Evolutionary conservation across 768 basidiomycete species (phyloP).

Genomic region (Trametes maxima): DNA sequence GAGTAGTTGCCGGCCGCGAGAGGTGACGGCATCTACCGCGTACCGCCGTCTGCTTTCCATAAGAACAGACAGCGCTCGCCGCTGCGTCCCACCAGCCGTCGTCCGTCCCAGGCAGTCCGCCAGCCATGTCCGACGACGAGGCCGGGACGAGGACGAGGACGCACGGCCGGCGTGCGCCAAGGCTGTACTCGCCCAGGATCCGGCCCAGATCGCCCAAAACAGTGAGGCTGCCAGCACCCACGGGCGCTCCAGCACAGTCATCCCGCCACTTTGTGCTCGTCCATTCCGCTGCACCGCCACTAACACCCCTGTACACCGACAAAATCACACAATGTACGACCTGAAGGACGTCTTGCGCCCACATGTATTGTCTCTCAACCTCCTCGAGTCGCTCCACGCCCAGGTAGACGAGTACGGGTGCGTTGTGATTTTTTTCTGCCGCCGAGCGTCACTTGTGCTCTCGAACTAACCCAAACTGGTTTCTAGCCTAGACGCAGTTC

Average conservation of each 20-base stretch:
- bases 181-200: no score
- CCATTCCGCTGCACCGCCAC: constrained; percentile 2
- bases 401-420: not conserved
- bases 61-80: no score
- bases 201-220: not conserved
- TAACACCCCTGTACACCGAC: not conserved
- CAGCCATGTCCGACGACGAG: no score
- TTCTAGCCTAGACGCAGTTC: constrained; percentile 1
- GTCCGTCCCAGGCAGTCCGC: no score
- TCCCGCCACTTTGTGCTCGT: not conserved
- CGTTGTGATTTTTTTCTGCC: not conserved
- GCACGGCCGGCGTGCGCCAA: not conserved
- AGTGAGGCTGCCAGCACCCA: not conserved
- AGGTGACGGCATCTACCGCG: no score
- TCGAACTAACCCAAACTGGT: not conserved
- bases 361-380: not conserved
- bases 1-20: no score
- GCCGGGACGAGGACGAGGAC: no score
- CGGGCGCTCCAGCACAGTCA: not conserved
- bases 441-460: not conserved
- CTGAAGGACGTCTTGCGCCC: not conserved
- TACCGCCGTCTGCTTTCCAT: no score
- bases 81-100: no score
- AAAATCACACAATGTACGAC: not conserved
- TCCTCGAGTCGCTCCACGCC: not conserved